These are phyloP conservation scores for Aspergillus felis DNA, from an alignment of 2,329 filamentous ascomycete species.

Conservation along the genomic window DNA sequence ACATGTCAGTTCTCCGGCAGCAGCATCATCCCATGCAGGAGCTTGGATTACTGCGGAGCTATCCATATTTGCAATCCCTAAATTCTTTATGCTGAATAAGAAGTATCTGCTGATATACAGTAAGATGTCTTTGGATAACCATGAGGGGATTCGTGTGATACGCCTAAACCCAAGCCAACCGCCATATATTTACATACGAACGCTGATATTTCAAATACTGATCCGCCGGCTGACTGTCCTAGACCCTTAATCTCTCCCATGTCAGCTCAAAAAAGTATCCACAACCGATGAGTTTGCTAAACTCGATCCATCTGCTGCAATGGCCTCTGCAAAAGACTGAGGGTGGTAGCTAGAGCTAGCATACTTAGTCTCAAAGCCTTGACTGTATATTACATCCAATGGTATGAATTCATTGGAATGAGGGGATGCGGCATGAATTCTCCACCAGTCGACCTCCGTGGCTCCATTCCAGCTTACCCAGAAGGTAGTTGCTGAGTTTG, in stretches of 20 bases:
- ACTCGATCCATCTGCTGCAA: neutral
- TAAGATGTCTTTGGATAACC: too few species aligned
- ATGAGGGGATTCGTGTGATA: too few species aligned
- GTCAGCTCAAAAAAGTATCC: neutral
- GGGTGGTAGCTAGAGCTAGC: neutral
- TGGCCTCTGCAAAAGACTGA: neutral
- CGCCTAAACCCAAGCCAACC: too few species aligned
- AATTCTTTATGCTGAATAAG: too few species aligned
- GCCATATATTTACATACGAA: too few species aligned
- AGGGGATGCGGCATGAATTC: neutral
- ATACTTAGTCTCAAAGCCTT: neutral
- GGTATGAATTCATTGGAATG: neutral
- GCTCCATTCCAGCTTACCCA: constrained; percentile 51
- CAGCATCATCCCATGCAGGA: too few species aligned
- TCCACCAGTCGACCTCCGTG: constrained; percentile 27
- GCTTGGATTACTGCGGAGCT: too few species aligned
- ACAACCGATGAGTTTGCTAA: neutral
- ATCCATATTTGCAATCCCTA: too few species aligned
- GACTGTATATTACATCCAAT: neutral
- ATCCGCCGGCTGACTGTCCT: too few species aligned
- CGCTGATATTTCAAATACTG: too few species aligned
- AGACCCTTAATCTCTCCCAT: neutral
- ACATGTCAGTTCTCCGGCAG: too few species aligned
- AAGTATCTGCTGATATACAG: too few species aligned
- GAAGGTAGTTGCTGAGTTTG: neutral